Evolutionary conservation across 2,329 filamentous ascomycete genomes (phyloP).

Genomic region (Taxawa tesnikishii): DNA sequence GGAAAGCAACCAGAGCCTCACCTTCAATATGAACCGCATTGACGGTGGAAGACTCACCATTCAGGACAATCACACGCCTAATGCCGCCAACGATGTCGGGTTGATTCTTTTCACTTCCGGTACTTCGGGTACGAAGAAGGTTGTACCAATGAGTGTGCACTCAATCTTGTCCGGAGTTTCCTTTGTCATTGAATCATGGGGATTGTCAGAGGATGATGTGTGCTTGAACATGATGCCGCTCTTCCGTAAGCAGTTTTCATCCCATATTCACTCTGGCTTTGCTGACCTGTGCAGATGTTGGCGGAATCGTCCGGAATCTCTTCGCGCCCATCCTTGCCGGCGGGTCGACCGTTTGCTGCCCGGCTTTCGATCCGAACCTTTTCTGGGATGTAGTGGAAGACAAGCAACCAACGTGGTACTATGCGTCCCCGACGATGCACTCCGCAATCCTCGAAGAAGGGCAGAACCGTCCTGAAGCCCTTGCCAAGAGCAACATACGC

Average conservation of each 20-base stretch:
- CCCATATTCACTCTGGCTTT: neutral
- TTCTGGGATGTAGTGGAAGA: conserved; percentile 44
- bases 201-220: conserved; percentile 32
- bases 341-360: conserved; percentile 42
- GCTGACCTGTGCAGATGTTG: conserved; percentile 15
- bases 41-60: neutral
- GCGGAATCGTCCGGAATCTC: conserved; percentile 42
- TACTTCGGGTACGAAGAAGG: conserved; percentile 46
- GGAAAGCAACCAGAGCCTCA: conserved; percentile 24
- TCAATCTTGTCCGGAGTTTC: conserved; percentile 39
- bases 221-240: conserved; percentile 50
- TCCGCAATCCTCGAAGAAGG: conserved; percentile 39
- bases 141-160: conserved; percentile 41
- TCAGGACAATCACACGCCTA: conserved; percentile 17
- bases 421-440: conserved; percentile 47
- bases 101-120: conserved; percentile 46
- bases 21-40: conserved; percentile 9
- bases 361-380: conserved; percentile 40
- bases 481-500: conserved; percentile 33
- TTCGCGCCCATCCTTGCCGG: conserved; percentile 43
- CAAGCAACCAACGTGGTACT: conserved; percentile 42
- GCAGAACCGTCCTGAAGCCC: conserved; percentile 24
- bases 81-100: conserved; percentile 33
- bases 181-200: conserved; percentile 43
- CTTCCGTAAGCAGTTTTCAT: conserved; percentile 37